Percentiles rank a stretch among this genome's conserved stretches.
Evolutionary conservation across 2,329 filamentous ascomycete genomes (phyloP).

Genomic region (Cordyceps tenuipes): DNA sequence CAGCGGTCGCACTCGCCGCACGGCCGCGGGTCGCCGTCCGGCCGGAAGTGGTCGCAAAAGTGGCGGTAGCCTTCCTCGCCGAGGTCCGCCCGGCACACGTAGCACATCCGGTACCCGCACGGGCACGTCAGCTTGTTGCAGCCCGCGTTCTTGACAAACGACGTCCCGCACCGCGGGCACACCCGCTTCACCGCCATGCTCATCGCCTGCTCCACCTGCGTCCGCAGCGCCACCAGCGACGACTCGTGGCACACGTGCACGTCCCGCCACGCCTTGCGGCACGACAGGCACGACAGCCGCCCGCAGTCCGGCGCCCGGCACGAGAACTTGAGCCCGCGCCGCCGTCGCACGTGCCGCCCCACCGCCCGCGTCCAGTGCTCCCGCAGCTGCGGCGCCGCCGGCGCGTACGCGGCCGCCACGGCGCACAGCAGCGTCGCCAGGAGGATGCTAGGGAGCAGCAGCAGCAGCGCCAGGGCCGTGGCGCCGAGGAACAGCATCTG

Average conservation of each 20-base stretch:
- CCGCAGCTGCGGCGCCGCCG: conserved; percentile 33
- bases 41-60: conserved; percentile 93
- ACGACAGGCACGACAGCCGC: conserved; percentile 70
- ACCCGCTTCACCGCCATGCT: conserved; percentile 91
- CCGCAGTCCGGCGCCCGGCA: conserved; percentile 64
- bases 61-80: conserved; percentile 75
- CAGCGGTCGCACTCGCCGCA: conserved; percentile 76
- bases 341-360: conserved; percentile 58
- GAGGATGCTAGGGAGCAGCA: conserved; percentile 45
- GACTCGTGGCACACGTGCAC: conserved; percentile 87
- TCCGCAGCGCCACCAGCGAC: conserved; percentile 70
- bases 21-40: conserved; percentile 59
- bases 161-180: conserved; percentile 83
- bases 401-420: conserved; percentile 33
- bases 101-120: conserved; percentile 97
- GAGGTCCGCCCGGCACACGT: conserved; percentile 78
- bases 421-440: conserved; percentile 38
- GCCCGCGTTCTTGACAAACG: conserved; percentile 85
- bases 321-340: conserved; percentile 66
- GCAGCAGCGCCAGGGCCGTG: conserved; percentile 45
- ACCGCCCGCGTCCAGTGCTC: conserved; percentile 51
- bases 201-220: conserved; percentile 86
- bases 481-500: conserved; percentile 42
- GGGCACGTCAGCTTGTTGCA: conserved; percentile 97
- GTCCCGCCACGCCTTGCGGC: conserved; percentile 75